These are phyloP conservation scores for Fusarium tjaetaba DNA, from an alignment of 2,329 filamentous ascomycete genomes.

Conservation along the genomic window DNA sequence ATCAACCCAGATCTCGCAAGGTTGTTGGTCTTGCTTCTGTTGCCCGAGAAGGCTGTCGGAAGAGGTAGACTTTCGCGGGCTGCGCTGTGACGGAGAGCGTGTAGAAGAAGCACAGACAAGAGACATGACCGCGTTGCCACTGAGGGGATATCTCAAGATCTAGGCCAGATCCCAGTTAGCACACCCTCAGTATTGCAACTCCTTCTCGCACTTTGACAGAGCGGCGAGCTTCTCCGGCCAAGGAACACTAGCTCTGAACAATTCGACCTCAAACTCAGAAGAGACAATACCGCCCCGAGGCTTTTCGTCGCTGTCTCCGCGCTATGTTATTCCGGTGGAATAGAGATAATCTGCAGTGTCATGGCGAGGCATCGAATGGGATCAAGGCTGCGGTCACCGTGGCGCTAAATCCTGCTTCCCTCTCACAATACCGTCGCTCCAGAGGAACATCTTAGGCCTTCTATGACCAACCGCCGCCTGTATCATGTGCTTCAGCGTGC, in stretches of 20 bases:
- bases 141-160: too few relatives aligned
- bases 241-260: fast-evolving
- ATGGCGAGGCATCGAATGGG: fast-evolving
- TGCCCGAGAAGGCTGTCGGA: fast-evolving
- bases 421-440: not conserved
- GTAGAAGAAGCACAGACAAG: not conserved
- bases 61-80: fast-evolving
- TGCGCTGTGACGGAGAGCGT: not conserved
- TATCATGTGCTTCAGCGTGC: fast-evolving
- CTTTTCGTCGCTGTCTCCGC: fast-evolving
- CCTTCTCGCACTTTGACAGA: not conserved
- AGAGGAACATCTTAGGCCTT: fast-evolving
- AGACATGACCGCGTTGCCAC: too few relatives aligned
- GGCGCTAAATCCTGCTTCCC: too few relatives aligned
- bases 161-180: not conserved
- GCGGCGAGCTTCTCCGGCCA: not conserved
- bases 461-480: not conserved
- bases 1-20: fast-evolving
- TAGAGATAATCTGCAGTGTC: not conserved
- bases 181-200: too few relatives aligned
- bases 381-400: fast-evolving
- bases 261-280: not conserved
- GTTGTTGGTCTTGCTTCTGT: not conserved
- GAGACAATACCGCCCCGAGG: not conserved
- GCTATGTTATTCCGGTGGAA: fast-evolving